phyloP scores from a whole-genome alignment of 306 rosid species.

The Quercus rubra region DNA sequence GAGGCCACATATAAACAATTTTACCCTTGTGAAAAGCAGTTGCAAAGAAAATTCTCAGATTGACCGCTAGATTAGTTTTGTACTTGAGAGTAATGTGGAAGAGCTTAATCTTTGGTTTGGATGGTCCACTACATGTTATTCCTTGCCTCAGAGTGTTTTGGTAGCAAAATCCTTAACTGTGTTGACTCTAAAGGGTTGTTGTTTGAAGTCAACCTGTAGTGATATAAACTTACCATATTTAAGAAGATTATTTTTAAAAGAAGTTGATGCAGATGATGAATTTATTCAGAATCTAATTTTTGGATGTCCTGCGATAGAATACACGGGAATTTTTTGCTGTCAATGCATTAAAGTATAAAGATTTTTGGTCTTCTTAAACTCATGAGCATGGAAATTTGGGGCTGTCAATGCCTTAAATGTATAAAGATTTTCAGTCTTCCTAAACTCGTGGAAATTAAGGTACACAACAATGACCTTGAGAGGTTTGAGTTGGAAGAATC shows the following conservation, averaged over 20 bases:
- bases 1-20: conserved; percentile 18
- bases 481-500: too few species aligned
- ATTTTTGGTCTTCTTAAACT: too few species aligned
- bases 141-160: conserved; percentile 15
- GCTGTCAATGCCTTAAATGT: too few species aligned
- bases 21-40: neutral
- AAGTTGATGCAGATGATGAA: conserved; percentile 1
- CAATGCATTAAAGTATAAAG: too few species aligned
- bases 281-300: too few species aligned
- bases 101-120: conserved; percentile 15
- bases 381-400: too few species aligned
- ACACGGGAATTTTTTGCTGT: too few species aligned
- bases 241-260: neutral
- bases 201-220: neutral
- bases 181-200: conserved; percentile 12
- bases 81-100: conserved; percentile 10
- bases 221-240: conserved; percentile 8
- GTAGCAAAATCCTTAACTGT: conserved; percentile 20
- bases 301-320: too few species aligned
- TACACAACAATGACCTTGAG: too few species aligned
- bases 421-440: too few species aligned
- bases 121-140: neutral
- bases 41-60: neutral
- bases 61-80: conserved; percentile 31
- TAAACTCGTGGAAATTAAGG: too few species aligned